phyloP scores from a whole-genome alignment of 2,329 filamentous ascomycete species.

The Paecilomyces sp. region DNA sequence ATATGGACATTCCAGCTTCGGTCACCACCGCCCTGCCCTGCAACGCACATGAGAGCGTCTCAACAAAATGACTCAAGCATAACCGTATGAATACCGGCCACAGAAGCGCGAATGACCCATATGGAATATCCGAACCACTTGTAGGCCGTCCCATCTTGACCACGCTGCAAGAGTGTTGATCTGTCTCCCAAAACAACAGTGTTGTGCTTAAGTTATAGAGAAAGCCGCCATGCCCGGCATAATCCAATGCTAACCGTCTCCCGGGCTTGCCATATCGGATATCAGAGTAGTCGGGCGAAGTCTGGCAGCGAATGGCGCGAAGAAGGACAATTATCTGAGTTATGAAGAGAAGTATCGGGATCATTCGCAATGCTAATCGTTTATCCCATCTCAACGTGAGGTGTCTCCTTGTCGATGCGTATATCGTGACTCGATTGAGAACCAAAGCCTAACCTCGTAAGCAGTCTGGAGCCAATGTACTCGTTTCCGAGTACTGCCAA shows the following conservation, averaged over 20 bases:
- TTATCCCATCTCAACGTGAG: conserved; percentile 68
- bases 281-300: conserved; percentile 62
- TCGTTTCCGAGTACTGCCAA: background rate
- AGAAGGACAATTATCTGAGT: conserved; percentile 64
- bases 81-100: conserved; percentile 47
- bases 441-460: conserved; percentile 57
- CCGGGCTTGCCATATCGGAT: conserved; percentile 63
- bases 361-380: conserved; percentile 61
- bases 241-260: conserved; percentile 61
- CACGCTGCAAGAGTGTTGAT: conserved; percentile 67
- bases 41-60: conserved; percentile 79
- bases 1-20: conserved; percentile 92
- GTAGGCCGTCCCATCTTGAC: conserved; percentile 60
- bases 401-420: conserved; percentile 77
- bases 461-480: conserved; percentile 3
- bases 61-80: conserved; percentile 74
- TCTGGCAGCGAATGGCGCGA: conserved; percentile 88
- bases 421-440: conserved; percentile 87
- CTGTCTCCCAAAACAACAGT: conserved; percentile 66
- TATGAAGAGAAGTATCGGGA: conserved; percentile 64
- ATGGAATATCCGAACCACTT: conserved; percentile 50
- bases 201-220: conserved; percentile 66
- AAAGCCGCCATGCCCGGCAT: conserved; percentile 60
- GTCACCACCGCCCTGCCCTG: conserved; percentile 73
- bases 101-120: conserved; percentile 66